A percentile compares a stretch with the other conserved stretches of the same genome.
phyloP scores from a whole-genome alignment of 345 rosid genomes.

The Excoecaria cochinchinensis region DNA sequence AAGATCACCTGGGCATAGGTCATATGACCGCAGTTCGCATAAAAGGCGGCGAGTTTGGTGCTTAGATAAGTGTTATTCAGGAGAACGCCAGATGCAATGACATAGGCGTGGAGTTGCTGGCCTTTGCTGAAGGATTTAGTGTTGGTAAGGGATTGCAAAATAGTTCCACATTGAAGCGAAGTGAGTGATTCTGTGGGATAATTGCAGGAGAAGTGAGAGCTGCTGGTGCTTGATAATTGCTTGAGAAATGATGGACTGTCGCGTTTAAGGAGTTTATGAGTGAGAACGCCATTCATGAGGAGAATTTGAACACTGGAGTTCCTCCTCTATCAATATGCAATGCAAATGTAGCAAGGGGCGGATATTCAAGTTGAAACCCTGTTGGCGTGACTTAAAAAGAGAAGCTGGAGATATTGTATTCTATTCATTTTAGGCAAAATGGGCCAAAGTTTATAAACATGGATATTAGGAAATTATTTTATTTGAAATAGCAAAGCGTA shows the following conservation, averaged over 20 bases:
- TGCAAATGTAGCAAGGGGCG: too few relatives aligned
- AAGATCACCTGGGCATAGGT: conserved; percentile 14
- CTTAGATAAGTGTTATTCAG: conserved; percentile 13
- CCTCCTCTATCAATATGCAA: too few relatives aligned
- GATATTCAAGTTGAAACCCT: too few relatives aligned
- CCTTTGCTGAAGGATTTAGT: conserved; percentile 20
- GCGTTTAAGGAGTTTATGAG: background rate
- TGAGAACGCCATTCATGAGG: conserved; percentile 1
- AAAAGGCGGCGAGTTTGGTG: conserved; percentile 31
- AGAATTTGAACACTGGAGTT: background rate
- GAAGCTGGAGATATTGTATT: too few relatives aligned
- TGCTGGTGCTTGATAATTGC: background rate
- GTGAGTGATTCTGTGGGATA: background rate
- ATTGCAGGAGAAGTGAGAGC: background rate
- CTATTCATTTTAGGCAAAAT: too few relatives aligned
- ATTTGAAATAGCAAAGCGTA: too few relatives aligned
- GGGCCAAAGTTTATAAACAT: too few relatives aligned
- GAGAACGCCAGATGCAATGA: conserved; percentile 15
- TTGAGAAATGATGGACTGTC: background rate
- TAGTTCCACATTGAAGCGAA: conserved; percentile 25
- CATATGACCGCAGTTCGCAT: conserved; percentile 25
- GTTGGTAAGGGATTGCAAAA: conserved; percentile 25
- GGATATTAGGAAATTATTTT: too few relatives aligned
- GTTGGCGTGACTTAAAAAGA: too few relatives aligned
- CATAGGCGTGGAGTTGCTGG: conserved; percentile 25